phyloP scores from a whole-genome alignment of 306 rosid species.

The Corylus heterophylla region DNA sequence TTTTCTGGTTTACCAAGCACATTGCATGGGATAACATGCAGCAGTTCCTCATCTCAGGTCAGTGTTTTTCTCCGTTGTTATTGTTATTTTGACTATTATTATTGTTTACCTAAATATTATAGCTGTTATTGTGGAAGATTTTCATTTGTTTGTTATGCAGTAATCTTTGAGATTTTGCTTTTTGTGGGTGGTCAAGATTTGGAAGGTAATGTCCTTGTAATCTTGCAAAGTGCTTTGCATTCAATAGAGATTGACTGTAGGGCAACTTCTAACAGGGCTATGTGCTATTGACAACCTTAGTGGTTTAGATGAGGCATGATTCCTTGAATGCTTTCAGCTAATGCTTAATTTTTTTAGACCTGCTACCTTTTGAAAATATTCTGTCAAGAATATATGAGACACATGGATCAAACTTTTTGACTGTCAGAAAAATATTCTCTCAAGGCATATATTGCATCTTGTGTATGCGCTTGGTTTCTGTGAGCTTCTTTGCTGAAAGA shows the following conservation, averaged over 20 bases:
- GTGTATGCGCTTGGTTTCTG: not conserved
- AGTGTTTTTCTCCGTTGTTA: not conserved
- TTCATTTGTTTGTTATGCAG: not conserved
- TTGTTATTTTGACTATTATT: not conserved
- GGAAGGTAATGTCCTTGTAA: not conserved
- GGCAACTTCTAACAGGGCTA: not conserved
- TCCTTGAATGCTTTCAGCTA: not conserved
- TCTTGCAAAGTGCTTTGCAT: not conserved
- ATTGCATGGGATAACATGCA: constrained; percentile 47
- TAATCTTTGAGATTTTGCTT: not conserved
- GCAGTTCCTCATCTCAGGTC: constrained; percentile 68
- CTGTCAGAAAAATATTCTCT: not conserved
- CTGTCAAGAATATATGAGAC: not conserved
- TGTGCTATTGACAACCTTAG: not conserved
- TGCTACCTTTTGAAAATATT: not conserved
- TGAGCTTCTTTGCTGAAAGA: not conserved
- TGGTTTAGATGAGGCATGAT: not conserved
- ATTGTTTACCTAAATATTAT: not conserved
- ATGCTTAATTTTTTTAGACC: not conserved
- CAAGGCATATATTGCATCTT: not conserved
- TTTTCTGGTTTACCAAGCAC: constrained; percentile 42
- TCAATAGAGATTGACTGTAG: not conserved
- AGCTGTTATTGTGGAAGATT: not conserved
- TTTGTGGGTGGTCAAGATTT: not conserved
- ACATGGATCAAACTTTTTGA: not conserved